Evolutionary conservation across 257 asterid genomes (phyloP).

Genomic region (Solanum sitiens): DNA sequence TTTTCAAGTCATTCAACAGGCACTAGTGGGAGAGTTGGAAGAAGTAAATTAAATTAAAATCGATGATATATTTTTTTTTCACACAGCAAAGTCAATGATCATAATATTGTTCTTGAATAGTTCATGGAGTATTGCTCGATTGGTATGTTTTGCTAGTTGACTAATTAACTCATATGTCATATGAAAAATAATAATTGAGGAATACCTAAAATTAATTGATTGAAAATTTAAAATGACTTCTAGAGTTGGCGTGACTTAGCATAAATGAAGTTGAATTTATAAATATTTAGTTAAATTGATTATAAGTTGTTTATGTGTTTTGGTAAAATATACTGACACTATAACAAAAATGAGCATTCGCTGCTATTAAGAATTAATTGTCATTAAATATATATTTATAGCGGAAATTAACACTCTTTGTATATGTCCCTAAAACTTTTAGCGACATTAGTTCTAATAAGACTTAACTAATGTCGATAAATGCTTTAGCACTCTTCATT

Average conservation of each 20-base stretch:
- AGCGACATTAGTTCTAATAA: too few relatives aligned
- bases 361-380: too few relatives aligned
- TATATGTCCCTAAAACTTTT: too few relatives aligned
- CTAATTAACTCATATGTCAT: not conserved
- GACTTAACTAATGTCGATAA: too few relatives aligned
- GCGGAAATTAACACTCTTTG: accelerated
- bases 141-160: not conserved
- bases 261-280: not conserved
- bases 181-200: not conserved
- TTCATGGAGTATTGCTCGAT: not conserved
- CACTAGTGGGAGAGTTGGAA: not conserved
- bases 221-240: not conserved
- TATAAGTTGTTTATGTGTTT: too few relatives aligned
- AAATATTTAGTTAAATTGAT: not conserved
- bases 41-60: not conserved
- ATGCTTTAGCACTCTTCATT: accelerated
- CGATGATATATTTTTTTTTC: not conserved
- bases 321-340: too few relatives aligned
- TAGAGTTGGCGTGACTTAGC: not conserved
- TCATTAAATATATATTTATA: too few relatives aligned
- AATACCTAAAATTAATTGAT: not conserved
- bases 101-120: not conserved
- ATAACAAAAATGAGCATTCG: too few relatives aligned
- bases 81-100: not conserved
- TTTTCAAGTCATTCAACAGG: not conserved